Conservation (phyloP, 768 basidiomycete genomes). For the Tylopilus cervinicoccineus region DNA sequence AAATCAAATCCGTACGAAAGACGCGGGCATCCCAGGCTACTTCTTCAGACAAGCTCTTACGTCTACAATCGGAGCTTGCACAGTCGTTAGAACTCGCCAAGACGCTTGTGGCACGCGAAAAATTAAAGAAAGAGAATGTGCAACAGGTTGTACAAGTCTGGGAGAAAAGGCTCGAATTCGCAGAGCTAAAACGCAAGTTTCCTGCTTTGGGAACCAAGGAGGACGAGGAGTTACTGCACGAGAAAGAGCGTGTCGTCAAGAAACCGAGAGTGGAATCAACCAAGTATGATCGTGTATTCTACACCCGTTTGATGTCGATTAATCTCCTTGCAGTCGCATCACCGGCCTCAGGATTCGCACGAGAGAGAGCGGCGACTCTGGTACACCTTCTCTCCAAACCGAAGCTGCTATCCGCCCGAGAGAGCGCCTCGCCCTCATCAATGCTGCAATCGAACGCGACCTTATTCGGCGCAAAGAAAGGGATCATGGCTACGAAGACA, state of each 20-base stretch:
- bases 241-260: slow-evolving; percentile 66
- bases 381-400: slow-evolving; percentile 35
- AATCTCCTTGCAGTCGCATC: slow-evolving; percentile 34
- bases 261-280: slow-evolving; percentile 41
- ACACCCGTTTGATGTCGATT: background rate
- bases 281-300: slow-evolving; percentile 3
- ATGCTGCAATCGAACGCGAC: slow-evolving; percentile 54
- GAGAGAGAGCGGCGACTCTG: slow-evolving; percentile 39
- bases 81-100: slow-evolving; percentile 71
- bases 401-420: slow-evolving; percentile 58
- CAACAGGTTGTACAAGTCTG: slow-evolving; percentile 63
- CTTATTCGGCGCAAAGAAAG: slow-evolving; percentile 62
- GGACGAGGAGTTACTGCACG: slow-evolving; percentile 70
- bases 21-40: slow-evolving; percentile 89
- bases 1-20: slow-evolving; percentile 91
- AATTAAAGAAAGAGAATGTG: slow-evolving; percentile 62
- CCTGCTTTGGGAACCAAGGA: slow-evolving; percentile 55
- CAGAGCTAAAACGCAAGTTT: slow-evolving; percentile 76
- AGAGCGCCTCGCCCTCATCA: slow-evolving; percentile 59
- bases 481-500: slow-evolving; percentile 85
- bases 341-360: slow-evolving; percentile 53
- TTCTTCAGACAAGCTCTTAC: slow-evolving; percentile 83
- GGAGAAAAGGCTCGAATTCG: slow-evolving; percentile 71
- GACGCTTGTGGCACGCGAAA: slow-evolving; percentile 68
- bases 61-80: slow-evolving; percentile 72